These are phyloP conservation scores for Amanita fuliginea DNA, from an alignment of 768 basidiomycete species.

Conservation along the genomic window DNA sequence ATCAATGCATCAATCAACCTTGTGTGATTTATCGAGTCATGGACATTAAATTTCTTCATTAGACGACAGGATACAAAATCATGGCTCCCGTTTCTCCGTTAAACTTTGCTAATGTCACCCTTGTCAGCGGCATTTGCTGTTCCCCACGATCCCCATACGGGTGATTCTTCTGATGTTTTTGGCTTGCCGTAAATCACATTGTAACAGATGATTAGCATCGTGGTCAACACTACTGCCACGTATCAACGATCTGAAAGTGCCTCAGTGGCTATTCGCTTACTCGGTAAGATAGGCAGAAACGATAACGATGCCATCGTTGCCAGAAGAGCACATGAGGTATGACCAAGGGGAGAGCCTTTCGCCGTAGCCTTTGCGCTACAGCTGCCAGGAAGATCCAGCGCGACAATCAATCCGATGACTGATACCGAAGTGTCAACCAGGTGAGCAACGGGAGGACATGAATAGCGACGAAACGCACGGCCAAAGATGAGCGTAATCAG, in stretches of 20 bases:
- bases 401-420: neutral
- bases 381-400: neutral
- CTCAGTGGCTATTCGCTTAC: neutral
- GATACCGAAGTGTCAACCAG: no score
- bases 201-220: neutral
- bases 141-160: neutral
- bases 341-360: neutral
- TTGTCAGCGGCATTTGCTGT: neutral
- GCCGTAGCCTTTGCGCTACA: neutral
- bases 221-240: neutral
- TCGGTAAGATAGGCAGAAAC: neutral
- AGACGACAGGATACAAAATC: no score
- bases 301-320: neutral
- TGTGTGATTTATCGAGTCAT: no score
- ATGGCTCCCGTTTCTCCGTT: no score
- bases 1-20: no score
- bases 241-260: neutral
- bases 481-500: neutral
- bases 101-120: neutral
- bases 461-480: neutral
- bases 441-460: neutral
- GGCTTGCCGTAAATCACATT: neutral
- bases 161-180: neutral
- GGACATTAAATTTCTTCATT: no score
- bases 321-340: neutral